Conservation (phyloP, 352 stramenopile species). For the Phytophthora litchii region DNA sequence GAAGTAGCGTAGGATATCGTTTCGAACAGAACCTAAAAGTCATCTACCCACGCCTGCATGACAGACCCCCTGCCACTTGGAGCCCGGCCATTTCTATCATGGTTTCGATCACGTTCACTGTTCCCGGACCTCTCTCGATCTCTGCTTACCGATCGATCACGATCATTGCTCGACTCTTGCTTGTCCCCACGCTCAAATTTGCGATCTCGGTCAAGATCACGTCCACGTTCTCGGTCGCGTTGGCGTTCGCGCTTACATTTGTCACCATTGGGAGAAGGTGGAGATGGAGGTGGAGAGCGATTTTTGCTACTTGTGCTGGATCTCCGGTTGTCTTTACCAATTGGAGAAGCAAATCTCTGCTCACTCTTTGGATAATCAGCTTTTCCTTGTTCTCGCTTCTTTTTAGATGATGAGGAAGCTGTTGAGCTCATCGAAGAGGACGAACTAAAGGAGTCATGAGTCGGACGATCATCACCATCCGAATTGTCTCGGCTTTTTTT, state of each 20-base stretch:
- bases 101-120: constrained; percentile 33
- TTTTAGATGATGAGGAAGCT: constrained; percentile 18
- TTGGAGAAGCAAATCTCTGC: constrained; percentile 29
- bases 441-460: constrained; percentile 16
- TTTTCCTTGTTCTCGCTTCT: constrained; percentile 19
- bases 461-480: constrained; percentile 14
- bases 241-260: constrained; percentile 20
- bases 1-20: constrained; percentile 1
- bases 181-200: constrained; percentile 37
- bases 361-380: constrained; percentile 25
- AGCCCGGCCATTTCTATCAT: constrained; percentile 26
- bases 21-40: constrained; percentile 27
- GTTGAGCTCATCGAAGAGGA: constrained; percentile 36
- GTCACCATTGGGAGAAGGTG: constrained; percentile 14
- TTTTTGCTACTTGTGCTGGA: constrained; percentile 21
- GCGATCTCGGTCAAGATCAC: constrained; percentile 27
- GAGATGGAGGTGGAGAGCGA: constrained; percentile 9
- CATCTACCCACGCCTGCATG: constrained; percentile 76
- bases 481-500: constrained; percentile 31
- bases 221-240: constrained; percentile 24
- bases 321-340: constrained; percentile 17
- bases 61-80: constrained; percentile 52
- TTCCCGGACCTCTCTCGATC: constrained; percentile 15
- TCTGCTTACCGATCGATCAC: constrained; percentile 19
- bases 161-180: constrained; percentile 32